Conservation (phyloP, 2,329 filamentous ascomycete species). For the Cercospora canescens region DNA sequence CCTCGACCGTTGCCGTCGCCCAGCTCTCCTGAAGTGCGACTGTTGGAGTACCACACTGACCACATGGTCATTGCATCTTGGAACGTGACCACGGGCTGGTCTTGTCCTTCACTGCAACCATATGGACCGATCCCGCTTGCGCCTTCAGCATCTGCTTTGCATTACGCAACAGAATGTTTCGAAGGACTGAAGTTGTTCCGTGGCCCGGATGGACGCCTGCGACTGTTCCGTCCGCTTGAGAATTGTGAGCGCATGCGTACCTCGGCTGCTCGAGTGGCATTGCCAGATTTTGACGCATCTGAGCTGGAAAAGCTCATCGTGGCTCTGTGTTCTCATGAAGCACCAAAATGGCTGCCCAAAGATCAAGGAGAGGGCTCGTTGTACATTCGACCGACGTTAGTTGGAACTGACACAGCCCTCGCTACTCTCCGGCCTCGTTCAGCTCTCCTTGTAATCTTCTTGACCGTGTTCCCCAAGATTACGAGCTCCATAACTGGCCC, state of each 20-base stretch:
- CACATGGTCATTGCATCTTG: slow-evolving; percentile 81
- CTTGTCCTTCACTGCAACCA: slow-evolving; percentile 68
- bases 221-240: slow-evolving; percentile 71
- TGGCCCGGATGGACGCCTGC: slow-evolving; percentile 66
- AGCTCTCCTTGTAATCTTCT: slow-evolving; percentile 82
- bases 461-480: slow-evolving; percentile 45
- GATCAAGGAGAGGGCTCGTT: slow-evolving; percentile 67
- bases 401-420: slow-evolving; percentile 76
- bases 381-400: slow-evolving; percentile 72
- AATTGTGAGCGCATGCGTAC: slow-evolving; percentile 66
- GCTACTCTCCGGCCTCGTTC: slow-evolving; percentile 75
- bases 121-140: slow-evolving; percentile 75
- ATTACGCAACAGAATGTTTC: slow-evolving; percentile 89
- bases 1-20: slow-evolving; percentile 25
- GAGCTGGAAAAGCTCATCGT: slow-evolving; percentile 73
- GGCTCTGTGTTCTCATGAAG: slow-evolving; percentile 70
- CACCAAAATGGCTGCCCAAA: slow-evolving; percentile 74
- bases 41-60: slow-evolving; percentile 63
- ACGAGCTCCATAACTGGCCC: slow-evolving; percentile 26
- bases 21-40: slow-evolving; percentile 39
- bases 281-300: slow-evolving; percentile 68
- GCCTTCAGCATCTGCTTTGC: slow-evolving; percentile 76
- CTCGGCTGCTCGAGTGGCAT: slow-evolving; percentile 62
- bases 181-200: slow-evolving; percentile 77
- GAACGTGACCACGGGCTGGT: slow-evolving; percentile 67